Evolutionary conservation across 2,329 filamentous ascomycete species (phyloP).

Genomic region (Cercospora sesami): DNA sequence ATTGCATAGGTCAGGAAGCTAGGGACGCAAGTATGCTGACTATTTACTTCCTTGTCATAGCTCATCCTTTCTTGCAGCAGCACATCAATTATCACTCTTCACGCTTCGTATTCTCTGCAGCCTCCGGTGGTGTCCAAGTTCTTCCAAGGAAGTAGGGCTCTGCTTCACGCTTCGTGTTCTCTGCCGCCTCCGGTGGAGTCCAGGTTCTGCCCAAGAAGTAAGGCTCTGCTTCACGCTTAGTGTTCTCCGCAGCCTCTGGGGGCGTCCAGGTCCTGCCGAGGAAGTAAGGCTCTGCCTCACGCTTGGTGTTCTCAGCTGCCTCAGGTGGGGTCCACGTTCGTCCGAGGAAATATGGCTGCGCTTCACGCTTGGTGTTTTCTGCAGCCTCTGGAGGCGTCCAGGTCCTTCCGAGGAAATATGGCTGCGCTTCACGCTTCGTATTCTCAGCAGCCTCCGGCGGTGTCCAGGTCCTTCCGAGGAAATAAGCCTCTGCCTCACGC

Average conservation of each 20-base stretch:
- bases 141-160: background rate
- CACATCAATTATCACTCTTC: background rate
- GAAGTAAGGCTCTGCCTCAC: background rate
- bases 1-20: background rate
- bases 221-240: background rate
- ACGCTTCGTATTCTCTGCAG: background rate
- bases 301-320: background rate
- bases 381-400: background rate
- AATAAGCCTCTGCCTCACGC: background rate
- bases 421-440: too few relatives aligned
- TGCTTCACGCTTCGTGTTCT: background rate
- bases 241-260: background rate
- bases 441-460: too few relatives aligned
- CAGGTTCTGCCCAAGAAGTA: background rate
- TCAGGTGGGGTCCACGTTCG: too few relatives aligned
- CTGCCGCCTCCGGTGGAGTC: background rate
- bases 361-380: too few relatives aligned
- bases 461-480: background rate
- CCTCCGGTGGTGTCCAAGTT: background rate
- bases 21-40: background rate
- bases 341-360: too few relatives aligned
- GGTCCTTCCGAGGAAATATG: too few relatives aligned
- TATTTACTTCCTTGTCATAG: background rate
- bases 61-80: background rate
- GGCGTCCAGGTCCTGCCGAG: background rate